Percentiles rank a stretch among this genome's conserved stretches.
phyloP scores from a whole-genome alignment of 371 early-diverging fungal species.

The Globomyces sp. region DNA sequence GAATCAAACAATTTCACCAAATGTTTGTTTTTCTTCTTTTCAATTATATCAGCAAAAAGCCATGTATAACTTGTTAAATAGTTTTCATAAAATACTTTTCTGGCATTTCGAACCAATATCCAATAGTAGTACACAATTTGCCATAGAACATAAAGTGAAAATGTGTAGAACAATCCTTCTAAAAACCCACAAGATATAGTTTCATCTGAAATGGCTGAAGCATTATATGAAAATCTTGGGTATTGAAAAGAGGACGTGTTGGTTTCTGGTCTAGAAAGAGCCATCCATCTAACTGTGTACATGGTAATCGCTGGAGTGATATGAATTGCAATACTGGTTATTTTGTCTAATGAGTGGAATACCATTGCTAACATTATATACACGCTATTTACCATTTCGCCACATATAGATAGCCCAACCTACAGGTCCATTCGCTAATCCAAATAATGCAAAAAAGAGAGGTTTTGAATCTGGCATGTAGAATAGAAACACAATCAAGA shows the following conservation, averaged over 20 bases:
- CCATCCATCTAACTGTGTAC: conserved; percentile 63
- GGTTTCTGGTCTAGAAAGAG: neutral
- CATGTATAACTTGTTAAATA: conserved; percentile 67
- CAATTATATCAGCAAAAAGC: conserved; percentile 58
- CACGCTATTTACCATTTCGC: conserved; percentile 44
- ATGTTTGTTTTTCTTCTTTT: conserved; percentile 30
- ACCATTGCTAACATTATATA: conserved; percentile 34
- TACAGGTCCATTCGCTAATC: conserved; percentile 67
- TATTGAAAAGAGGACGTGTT: neutral
- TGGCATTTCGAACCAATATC: conserved; percentile 57
- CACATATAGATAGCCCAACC: conserved; percentile 72
- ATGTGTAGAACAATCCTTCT: conserved; percentile 46
- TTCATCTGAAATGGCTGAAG: conserved; percentile 11
- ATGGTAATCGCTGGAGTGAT: conserved; percentile 64
- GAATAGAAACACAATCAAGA: conserved; percentile 55
- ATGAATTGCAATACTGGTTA: conserved; percentile 71
- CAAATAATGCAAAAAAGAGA: conserved; percentile 56
- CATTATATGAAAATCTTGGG: neutral
- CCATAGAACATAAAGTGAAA: conserved; percentile 64
- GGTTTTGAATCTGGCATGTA: conserved; percentile 48
- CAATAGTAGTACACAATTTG: conserved; percentile 65
- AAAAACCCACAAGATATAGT: conserved; percentile 22
- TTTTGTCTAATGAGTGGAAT: conserved; percentile 71
- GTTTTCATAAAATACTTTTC: conserved; percentile 64
- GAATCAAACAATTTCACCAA: conserved; percentile 49